Percentiles rank a stretch among this genome's conserved stretches.
These are phyloP conservation scores for Cucumis variabilis DNA, from an alignment of 331 rosid species.

Conservation along the genomic window DNA sequence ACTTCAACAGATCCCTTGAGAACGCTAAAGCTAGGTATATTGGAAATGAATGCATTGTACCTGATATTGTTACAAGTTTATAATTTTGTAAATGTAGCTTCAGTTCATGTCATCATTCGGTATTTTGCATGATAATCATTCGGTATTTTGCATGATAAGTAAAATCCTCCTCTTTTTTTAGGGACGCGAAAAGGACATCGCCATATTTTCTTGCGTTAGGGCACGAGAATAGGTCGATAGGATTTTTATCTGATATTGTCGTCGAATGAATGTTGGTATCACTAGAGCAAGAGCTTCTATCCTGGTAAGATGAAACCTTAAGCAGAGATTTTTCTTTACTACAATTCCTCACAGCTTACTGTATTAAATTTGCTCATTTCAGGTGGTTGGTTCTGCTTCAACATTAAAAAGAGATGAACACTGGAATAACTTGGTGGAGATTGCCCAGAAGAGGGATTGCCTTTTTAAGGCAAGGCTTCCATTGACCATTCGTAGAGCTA, in stretches of 20 bases:
- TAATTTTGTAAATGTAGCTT: conserved; percentile 15
- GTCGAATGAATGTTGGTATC: conserved; percentile 94
- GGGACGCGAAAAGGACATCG: conserved; percentile 93
- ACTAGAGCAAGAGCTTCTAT: conserved; percentile 91
- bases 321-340: neutral
- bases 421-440: conserved; percentile 86
- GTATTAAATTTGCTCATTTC: neutral
- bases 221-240: conserved; percentile 69
- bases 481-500: neutral
- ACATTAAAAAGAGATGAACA: conserved; percentile 67
- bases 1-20: too few relatives aligned
- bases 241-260: conserved; percentile 73
- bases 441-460: conserved; percentile 67
- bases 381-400: conserved; percentile 93
- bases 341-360: neutral
- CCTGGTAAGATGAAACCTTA: conserved; percentile 53
- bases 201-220: conserved; percentile 88
- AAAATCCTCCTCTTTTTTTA: conserved; percentile 34
- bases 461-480: conserved; percentile 49
- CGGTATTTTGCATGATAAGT: neutral
- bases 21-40: too few relatives aligned
- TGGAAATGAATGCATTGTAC: conserved; percentile 6
- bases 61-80: neutral
- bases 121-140: neutral
- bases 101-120: neutral